Conservation (phyloP, 495 filamentous ascomycete species). For the Trichocladium uniseriatum region DNA sequence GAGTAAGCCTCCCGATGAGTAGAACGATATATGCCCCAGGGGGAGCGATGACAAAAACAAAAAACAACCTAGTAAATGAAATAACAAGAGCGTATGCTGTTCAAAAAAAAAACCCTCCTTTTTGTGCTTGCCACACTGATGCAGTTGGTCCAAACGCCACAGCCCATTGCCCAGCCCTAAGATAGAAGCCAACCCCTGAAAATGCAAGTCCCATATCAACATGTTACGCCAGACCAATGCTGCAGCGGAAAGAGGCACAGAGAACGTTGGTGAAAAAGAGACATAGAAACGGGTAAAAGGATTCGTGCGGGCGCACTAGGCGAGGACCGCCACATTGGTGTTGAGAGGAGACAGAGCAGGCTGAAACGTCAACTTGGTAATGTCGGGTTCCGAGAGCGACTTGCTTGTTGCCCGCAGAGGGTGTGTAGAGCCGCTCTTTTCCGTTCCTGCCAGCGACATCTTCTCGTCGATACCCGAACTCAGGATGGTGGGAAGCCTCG, state of each 20-base stretch:
- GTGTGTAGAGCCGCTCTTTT: background rate
- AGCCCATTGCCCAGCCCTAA: background rate
- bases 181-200: background rate
- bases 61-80: too few species aligned
- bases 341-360: background rate
- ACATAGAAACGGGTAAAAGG: background rate
- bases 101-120: background rate
- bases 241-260: background rate
- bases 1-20: background rate
- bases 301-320: background rate
- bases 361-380: background rate
- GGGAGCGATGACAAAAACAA: too few species aligned
- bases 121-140: background rate
- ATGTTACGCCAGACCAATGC: slow-evolving; percentile 4
- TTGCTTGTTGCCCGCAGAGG: slow-evolving; percentile 9
- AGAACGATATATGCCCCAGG: too few species aligned
- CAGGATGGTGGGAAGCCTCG: slow-evolving; percentile 29
- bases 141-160: slow-evolving; percentile 4
- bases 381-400: background rate
- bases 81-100: slow-evolving; percentile 1
- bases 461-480: slow-evolving; percentile 20
- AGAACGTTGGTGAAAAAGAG: background rate
- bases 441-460: background rate
- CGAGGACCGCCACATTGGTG: background rate
- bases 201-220: slow-evolving; percentile 5